These are phyloP conservation scores for Miscanthus lutarioriparius DNA, from an alignment of 176 grass and related monocot species.

Conservation along the genomic window DNA sequence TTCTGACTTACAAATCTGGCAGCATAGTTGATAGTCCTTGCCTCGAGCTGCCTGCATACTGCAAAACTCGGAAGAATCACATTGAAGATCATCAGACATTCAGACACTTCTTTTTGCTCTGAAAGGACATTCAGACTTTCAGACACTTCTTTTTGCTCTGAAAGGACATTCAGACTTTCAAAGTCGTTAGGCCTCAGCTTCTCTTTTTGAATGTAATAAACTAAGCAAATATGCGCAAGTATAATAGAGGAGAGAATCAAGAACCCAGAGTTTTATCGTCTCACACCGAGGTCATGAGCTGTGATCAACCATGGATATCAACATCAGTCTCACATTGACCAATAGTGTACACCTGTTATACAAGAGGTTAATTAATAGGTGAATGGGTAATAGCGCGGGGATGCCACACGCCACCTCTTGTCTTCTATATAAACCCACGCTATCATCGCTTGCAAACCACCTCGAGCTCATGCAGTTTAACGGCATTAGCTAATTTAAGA, in stretches of 20 bases:
- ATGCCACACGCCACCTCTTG: constrained; percentile 16
- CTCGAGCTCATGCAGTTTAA: constrained; percentile 16
- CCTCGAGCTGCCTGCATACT: background rate
- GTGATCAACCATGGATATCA: background rate
- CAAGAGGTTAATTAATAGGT: background rate
- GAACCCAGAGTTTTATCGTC: background rate
- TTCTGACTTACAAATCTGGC: background rate
- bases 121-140: background rate
- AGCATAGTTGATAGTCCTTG: background rate
- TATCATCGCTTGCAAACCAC: constrained; percentile 46
- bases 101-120: background rate
- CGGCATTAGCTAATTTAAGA: constrained; percentile 38
- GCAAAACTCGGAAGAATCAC: background rate
- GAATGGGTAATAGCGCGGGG: background rate
- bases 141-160: background rate
- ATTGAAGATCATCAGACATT: background rate
- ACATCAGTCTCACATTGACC: constrained; percentile 5
- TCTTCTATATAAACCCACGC: constrained; percentile 43
- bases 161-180: background rate
- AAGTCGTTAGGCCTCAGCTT: background rate
- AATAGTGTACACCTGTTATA: background rate
- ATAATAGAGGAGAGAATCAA: background rate
- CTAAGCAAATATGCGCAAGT: background rate
- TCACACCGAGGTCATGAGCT: background rate
- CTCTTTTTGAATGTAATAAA: background rate